phyloP scores from a whole-genome alignment of 2,329 filamentous ascomycete species.

The Fusarium austroafricanum region DNA sequence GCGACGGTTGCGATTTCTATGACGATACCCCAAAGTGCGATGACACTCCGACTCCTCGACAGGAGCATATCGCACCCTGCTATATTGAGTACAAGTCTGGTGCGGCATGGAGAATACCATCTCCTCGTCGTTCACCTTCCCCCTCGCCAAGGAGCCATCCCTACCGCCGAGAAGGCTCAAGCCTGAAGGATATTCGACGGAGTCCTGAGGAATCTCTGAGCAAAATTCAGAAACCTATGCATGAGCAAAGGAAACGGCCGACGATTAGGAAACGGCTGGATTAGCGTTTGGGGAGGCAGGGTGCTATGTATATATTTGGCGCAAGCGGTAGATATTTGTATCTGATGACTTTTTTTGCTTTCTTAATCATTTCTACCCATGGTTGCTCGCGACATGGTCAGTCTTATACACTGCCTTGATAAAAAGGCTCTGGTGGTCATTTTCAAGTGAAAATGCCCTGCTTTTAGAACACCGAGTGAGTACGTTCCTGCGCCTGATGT shows the following conservation, averaged over 20 bases:
- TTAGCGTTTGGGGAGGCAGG: slow-evolving; percentile 51
- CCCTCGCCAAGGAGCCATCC: slow-evolving; percentile 52
- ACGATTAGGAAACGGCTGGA: slow-evolving; percentile 56
- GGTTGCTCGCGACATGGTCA: slow-evolving; percentile 34
- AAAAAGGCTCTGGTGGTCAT: slow-evolving; percentile 38
- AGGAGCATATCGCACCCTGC: slow-evolving; percentile 50
- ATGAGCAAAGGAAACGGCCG: slow-evolving; percentile 57
- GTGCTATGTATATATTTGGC: slow-evolving; percentile 55
- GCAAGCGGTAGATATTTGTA: slow-evolving; percentile 54
- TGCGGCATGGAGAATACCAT: slow-evolving; percentile 49
- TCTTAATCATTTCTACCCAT: slow-evolving; percentile 24
- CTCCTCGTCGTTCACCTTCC: slow-evolving; percentile 50
- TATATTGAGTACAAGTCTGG: slow-evolving; percentile 54
- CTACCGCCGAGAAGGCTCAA: slow-evolving; percentile 44
- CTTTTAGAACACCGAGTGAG: slow-evolving; percentile 41
- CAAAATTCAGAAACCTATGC: slow-evolving; percentile 61
- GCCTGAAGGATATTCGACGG: slow-evolving; percentile 52
- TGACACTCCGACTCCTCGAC: slow-evolving; percentile 59
- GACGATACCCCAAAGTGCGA: slow-evolving; percentile 56
- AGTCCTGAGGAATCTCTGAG: slow-evolving; percentile 60
- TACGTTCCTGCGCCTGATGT: slow-evolving; percentile 44
- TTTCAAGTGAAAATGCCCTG: slow-evolving; percentile 37
- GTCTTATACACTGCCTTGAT: slow-evolving; percentile 18
- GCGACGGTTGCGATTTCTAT: slow-evolving; percentile 49
- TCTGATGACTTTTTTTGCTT: slow-evolving; percentile 52